Percentiles rank a stretch among this genome's conserved stretches.
Evolutionary conservation across 441 rosid species (phyloP).

Genomic region (Eugenia klotzschiana): DNA sequence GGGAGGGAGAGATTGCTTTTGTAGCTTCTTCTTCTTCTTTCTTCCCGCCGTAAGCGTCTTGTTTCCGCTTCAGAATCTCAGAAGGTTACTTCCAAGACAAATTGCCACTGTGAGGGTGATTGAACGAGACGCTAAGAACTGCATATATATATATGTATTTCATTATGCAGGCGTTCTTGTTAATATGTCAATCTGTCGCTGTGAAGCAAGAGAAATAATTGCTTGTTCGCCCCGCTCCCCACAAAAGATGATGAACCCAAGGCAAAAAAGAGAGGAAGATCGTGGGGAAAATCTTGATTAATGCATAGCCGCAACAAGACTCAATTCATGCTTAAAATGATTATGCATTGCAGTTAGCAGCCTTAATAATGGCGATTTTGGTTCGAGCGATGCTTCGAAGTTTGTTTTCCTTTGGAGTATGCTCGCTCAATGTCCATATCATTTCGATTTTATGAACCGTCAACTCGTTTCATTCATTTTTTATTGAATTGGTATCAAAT

Average conservation of each 20-base stretch:
- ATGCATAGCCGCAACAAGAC: not conserved
- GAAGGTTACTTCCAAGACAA: not conserved
- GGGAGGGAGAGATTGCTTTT: not conserved
- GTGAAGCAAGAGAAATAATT: not conserved
- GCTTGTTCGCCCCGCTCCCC: not conserved
- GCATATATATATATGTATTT: not conserved
- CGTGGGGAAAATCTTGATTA: not conserved
- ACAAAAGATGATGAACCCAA: not conserved
- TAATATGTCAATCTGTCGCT: not conserved
- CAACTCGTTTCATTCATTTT: rapidly evolving
- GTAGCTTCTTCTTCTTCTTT: not conserved
- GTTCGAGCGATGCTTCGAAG: not conserved
- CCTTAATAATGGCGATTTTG: not conserved
- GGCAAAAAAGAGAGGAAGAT: not conserved
- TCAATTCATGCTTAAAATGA: not conserved
- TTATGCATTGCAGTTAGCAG: not conserved
- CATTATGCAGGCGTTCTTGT: not conserved
- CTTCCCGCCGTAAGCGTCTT: constrained; percentile 28
- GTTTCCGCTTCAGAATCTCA: constrained; percentile 5
- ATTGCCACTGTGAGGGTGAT: not conserved
- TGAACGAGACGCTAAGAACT: not conserved
- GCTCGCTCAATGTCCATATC: not conserved
- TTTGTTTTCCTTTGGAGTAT: not conserved
- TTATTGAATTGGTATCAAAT: rapidly evolving
- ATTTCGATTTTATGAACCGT: rapidly evolving